Evolutionary conservation across 129 eudicot genomes (phyloP).

Genomic region (Mikania micrantha): DNA sequence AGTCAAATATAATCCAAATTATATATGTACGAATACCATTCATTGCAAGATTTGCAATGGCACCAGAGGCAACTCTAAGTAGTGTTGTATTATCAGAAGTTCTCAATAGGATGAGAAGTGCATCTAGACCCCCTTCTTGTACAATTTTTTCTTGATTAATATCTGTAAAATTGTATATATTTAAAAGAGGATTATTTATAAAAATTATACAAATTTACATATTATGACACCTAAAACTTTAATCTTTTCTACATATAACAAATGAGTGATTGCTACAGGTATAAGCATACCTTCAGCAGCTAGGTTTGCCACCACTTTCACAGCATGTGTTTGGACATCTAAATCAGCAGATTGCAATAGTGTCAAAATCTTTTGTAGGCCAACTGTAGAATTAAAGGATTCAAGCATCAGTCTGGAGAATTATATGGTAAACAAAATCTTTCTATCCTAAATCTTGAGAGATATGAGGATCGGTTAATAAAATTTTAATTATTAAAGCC

Average conservation of each 20-base stretch:
- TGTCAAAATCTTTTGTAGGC: conserved; percentile 79
- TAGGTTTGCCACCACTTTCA: conserved; percentile 93
- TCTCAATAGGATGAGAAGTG: conserved; percentile 67
- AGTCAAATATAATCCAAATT: background rate
- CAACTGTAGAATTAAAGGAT: conserved; percentile 50
- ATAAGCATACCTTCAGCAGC: conserved; percentile 86
- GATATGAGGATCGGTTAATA: background rate
- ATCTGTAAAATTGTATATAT: conserved; percentile 36
- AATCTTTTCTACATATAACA: background rate
- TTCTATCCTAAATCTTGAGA: background rate
- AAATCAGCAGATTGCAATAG: conserved; percentile 69
- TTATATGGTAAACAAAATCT: conserved; percentile 5
- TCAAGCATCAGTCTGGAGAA: background rate
- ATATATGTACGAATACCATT: conserved; percentile 49
- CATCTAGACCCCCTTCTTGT: conserved; percentile 95
- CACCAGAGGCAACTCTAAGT: conserved; percentile 98
- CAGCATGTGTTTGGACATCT: conserved; percentile 90
- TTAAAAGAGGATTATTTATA: background rate
- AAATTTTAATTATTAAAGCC: background rate
- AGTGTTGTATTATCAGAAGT: conserved; percentile 77
- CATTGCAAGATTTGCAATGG: conserved; percentile 96
- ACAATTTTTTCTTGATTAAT: conserved; percentile 88
- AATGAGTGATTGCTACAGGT: background rate
- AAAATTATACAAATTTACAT: background rate
- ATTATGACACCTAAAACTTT: background rate